Evolutionary conservation across 2,329 filamentous ascomycete genomes (phyloP), one percentile per base, ranked within the genome.

Genomic region (Penicillium sp.): DNA sequence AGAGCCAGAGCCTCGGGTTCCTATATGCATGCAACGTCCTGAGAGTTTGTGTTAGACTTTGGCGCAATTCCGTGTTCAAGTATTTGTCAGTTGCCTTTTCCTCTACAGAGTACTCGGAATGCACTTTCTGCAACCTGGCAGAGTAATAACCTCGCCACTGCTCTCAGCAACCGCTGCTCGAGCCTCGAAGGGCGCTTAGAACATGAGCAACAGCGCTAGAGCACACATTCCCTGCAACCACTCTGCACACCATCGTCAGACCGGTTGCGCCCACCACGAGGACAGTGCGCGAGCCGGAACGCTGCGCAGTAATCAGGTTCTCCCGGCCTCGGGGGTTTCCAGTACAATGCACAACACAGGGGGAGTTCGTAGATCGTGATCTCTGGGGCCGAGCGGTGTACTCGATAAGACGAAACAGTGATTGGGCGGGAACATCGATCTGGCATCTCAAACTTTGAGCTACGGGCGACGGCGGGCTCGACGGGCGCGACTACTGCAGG

Each of bases 401-500:
- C 16, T 36, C 33, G 16, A 11, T 36, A 7, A 36, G 18, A 36
- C 16, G 8, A 20, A 20, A 5, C 5, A 8, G 18, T 18, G 13
- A 39, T 39, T 40, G 38, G 38, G 11, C 38, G 20, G 14, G 31
- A 35, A 18, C 5, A 40, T 40, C 38, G 38, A 40, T 25, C 38
- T 25, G 38, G 8, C 13, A 25, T 7, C 25, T 41, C 22, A 27
- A 27, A 41, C 22, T 27, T 27, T 27, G 18, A 3, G 18, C 36
- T 39, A 39, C 36, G 20, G 22, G 18, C 31, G 36, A 39, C 18
- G 18, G 36, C 18, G 22, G 18, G 18, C 36, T 22, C 18, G 18
- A 13, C 36, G 18, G 22, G 22, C 36, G 18, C 36, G 13, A 44
- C 55, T 53, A 55, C 55, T 55, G 55, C 50, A 58, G 39, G 27